Evolutionary conservation across 139 green algal genomes (phyloP), one percentile per base, ranked within the genome.

Genomic region (Parachlorella kessleri): DNA sequence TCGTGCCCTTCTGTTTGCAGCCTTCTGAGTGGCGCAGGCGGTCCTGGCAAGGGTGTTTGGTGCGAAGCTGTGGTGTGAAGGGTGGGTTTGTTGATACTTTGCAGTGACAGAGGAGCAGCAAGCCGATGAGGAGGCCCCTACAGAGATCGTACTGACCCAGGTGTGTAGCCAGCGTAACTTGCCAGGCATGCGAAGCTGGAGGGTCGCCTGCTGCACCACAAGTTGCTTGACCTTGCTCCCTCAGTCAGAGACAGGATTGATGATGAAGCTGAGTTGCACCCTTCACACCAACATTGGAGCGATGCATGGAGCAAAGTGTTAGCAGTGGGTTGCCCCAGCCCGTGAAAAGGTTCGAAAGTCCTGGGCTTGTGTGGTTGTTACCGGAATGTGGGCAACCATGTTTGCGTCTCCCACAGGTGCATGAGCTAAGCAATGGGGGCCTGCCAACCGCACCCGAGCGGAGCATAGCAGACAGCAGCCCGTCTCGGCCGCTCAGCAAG

Each of bases 91-190:
- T 28, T 59, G 0, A 59, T 59, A 28, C 48, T 59, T 14, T 37
- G 42, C 69, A 75, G 69, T 53, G 42, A 64, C 39, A 9, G 38
- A 78, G 24, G 39, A 75, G 69, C 41, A 63, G 42, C 42, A 63
- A 33, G 69, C 35, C 21, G 72, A 78, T 53, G 72, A 78, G 21
- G 72, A 78, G 38, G 72, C 73, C 9, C 38, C 37, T 10, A 42
- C 59, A 42, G 72, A 78, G 38, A 66, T 67, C 18, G 37, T 78
- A 30, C 18, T 66, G 23, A 66, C 33, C 14, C 33, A 75, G 41
- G 48, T 59, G 48, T 18, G 21, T 18, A 59, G 48, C 21, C 48
- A 59, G 48, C 48, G 48, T n/a, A 59, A 18, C 48, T 59, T 59
- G 14, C 14, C 48, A 59, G 48, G 14, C 48, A 59, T 59, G 48